Evolutionary conservation across 2,329 filamentous ascomycete species (phyloP), one percentile per base, ranked within the genome.

Genomic region (Venturiaceae sp.): DNA sequence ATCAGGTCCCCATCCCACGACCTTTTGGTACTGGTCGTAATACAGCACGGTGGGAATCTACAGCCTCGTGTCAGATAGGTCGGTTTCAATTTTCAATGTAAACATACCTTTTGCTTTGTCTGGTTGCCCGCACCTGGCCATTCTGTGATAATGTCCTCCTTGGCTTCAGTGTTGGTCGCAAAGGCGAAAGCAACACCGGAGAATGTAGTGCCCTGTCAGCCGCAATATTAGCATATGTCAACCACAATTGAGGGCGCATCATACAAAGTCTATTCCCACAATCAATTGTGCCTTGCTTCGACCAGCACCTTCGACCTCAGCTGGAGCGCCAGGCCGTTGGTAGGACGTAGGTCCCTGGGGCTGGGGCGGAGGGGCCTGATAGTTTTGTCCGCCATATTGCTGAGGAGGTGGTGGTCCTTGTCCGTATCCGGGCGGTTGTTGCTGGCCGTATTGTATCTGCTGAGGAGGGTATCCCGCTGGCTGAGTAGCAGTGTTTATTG

Each of bases 41-140:
- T 99, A 99, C 61, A 99, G 83, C n/a, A 99, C 94, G 14, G 94
- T 97, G 16, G 94, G 94, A 66, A 99, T 97, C 94, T 95, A 68
- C 21, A 44, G n/a, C 23, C 26, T 26, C 37, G 28, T 16, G 30
- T 52, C 59, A 58, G 41, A 33, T 59, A 16, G n/a, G 13, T n/a
- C 23, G 8, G 6, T 0, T 21, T 21, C 26, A 21, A 34, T 52
- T 30, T 47, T 59, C 16, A 5, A 5, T 47, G 14, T 23, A n/a
- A 60, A 62, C 63, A 60, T 72, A 95, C 92, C 87, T 99, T 99
- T 77, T 99, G 94, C 77, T 97, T 97, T 55, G 94, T 96, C 72
- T 96, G 92, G 59, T 94, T 96, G 65, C 94, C 94, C 36, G 94
- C 92, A 66, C 94, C 94, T 28, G 94, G 94, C 94, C 94, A 99